Conservation (phyloP, 345 rosid species). For the Kernera saxatilis region DNA sequence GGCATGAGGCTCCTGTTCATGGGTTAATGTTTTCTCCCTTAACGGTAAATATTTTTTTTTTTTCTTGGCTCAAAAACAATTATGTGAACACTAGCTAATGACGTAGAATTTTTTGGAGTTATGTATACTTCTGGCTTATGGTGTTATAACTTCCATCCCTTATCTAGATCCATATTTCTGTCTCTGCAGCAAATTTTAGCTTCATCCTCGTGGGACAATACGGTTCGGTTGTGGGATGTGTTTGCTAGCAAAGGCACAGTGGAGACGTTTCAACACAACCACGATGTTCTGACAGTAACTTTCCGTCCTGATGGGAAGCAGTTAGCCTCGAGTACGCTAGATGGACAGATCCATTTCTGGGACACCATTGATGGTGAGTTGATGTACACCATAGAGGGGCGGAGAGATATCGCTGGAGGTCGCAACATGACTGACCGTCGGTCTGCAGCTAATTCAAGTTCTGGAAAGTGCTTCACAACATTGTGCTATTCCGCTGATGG, state of each 20-base stretch:
- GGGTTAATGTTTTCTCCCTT: slow-evolving; percentile 86
- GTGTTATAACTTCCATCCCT: slow-evolving; percentile 3
- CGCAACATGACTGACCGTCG: slow-evolving; percentile 84
- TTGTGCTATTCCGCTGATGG: slow-evolving; percentile 97
- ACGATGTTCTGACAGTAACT: slow-evolving; percentile 80
- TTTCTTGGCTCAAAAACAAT: background rate
- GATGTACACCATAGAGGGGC: slow-evolving; percentile 93
- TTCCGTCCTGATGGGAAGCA: slow-evolving; percentile 97
- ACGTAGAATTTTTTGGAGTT: background rate
- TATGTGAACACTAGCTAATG: background rate
- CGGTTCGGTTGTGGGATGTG: slow-evolving; percentile 91
- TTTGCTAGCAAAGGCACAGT: slow-evolving; percentile 87
- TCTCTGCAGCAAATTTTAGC: slow-evolving; percentile 45
- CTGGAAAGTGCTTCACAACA: slow-evolving; percentile 90
- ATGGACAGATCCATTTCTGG: slow-evolving; percentile 97
- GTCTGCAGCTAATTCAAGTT: slow-evolving; percentile 91
- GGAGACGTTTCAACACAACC: slow-evolving; percentile 83
- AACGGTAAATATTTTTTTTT: slow-evolving; percentile 49
- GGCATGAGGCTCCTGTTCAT: slow-evolving; percentile 99
- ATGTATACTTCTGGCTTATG: background rate
- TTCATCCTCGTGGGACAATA: slow-evolving; percentile 97
- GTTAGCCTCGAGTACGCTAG: slow-evolving; percentile 83
- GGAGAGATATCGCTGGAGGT: slow-evolving; percentile 97
- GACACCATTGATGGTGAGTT: slow-evolving; percentile 79
- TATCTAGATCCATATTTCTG: background rate